phyloP scores from a whole-genome alignment of 306 rosid genomes.

The Cyclanthera cordifolia region DNA sequence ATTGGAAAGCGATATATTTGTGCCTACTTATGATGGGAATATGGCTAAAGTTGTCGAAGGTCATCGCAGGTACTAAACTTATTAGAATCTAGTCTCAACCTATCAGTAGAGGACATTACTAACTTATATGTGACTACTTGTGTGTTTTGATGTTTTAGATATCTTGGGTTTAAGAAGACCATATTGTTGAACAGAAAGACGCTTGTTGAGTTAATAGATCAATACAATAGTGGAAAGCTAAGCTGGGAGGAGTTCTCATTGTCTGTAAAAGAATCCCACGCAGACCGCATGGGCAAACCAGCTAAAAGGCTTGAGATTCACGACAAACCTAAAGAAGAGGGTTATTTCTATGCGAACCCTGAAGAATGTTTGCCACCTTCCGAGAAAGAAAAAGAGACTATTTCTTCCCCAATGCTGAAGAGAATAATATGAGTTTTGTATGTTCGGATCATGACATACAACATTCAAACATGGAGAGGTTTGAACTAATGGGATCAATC shows the following conservation, averaged over 20 bases:
- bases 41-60: slow-evolving; percentile 91
- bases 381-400: background rate
- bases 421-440: background rate
- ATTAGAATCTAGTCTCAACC: too few species aligned
- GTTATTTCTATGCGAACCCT: slow-evolving; percentile 32
- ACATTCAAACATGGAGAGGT: background rate
- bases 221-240: slow-evolving; percentile 23
- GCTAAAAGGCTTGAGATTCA: slow-evolving; percentile 20
- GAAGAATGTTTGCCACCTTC: slow-evolving; percentile 29
- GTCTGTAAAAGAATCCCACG: slow-evolving; percentile 30
- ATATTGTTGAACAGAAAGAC: slow-evolving; percentile 17
- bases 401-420: slow-evolving; percentile 1
- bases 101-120: background rate
- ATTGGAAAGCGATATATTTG: slow-evolving; percentile 68
- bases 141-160: slow-evolving; percentile 11
- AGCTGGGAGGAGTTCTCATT: slow-evolving; percentile 33
- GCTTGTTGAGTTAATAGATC: slow-evolving; percentile 23
- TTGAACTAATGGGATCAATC: background rate
- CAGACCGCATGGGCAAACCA: slow-evolving; percentile 25
- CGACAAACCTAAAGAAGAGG: slow-evolving; percentile 33
- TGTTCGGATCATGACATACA: background rate
- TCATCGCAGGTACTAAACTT: slow-evolving; percentile 63
- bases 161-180: slow-evolving; percentile 29
- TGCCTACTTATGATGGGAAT: slow-evolving; percentile 78
- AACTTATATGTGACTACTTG: background rate